Base-by-base conservation (phyloP, 2,329 filamentous ascomycete genomes). In the Knoxdaviesia proteae region DNA sequence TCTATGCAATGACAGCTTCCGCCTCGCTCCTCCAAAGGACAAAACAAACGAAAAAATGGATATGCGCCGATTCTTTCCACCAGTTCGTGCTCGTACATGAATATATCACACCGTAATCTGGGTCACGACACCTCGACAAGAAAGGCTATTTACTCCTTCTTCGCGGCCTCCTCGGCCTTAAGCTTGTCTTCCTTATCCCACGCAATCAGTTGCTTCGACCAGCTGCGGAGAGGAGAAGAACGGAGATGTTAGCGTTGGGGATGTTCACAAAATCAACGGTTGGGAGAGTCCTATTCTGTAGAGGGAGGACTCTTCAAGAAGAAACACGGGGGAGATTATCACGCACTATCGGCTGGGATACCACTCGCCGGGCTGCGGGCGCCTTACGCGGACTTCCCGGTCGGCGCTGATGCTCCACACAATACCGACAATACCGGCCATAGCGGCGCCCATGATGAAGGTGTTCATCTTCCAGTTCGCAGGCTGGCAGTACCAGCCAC, bases 401-500 rank as follows among this genome's bases (percentile, higher is more conserved):
- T 83, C 72, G 36, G 83, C 80, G 56, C 81, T 86, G 52, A 80
- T 61, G 54, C 68, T 80, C 70, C 76, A 88, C 47, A 68, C 70
- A 53, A 80, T 61, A 41, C 70, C 77, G 45, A 71, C 68, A 50
- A 92, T 69, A 48, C 80, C 77, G 50, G 79, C 50, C 42, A 90
- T 66, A 44, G 80, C 71, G 40, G 66, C 70, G 46, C 73, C 72
- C 57, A 86, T 76, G 51, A 90, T 68, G 44, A 79, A 69, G 5
- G 90, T 98, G 68, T 98, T 98, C 54, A 67, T 65, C 61, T 81
- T 90, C 90, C 90, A 98, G 71, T 98, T 98, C 51, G 73, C 69
- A 43, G 90, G 90, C 60, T 93, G 88, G 43, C 80, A 67, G 64
- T 98, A 98, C 90, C 90, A 98, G 63, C 90, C 90, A 71, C 90